Base-by-base conservation (phyloP, 2,329 filamentous ascomycete genomes). In the Penicillium sp. region DNA sequence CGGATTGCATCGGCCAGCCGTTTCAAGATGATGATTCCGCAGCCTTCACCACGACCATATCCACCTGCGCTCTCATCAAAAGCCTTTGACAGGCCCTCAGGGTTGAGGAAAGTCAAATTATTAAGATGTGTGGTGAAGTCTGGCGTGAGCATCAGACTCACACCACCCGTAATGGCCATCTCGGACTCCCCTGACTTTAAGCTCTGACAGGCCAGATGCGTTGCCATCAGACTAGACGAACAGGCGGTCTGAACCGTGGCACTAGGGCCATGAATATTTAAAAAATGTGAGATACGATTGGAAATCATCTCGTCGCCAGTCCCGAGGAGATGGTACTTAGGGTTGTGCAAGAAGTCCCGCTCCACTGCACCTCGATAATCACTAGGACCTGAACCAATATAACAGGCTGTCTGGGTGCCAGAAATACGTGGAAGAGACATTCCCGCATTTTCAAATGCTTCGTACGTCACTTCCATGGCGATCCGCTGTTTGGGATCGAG, bases 201-300 rank as follows among this genome's bases (percentile, higher is more conserved):
- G 15, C 39, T 52, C 7, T 56, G 49, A 49, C 4, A 70, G 2
- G 59, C 49, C 33, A 47, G 41, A 32, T 60, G 51, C 3, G 66
- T 40, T 2, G 63, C 65, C 33, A 62, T 52, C 15, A 68, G 40
- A 17, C 61, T 59, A 6, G 54, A 58, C 6, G 66, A 68, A 23
- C 66, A 68, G 5, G 61, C 65, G 0, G 64, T 67, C 26, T 66
- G 55, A 18, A 69, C 41, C 0, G 61, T 63, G 29, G 57, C 51
- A 26, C 63, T 66, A 1, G 69, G 67, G 0, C 69, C 69, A 13
- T 50, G 48, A 3, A 66, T 46, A 40, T 72, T 59, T 33, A 67
- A 64, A 27, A 62, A 62, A 52, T 51, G 58, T 5, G 50, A 55
- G 10, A 64, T 32, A 49, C 70, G 66, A 29, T 70, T 71, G 1